Base-by-base conservation (phyloP, 2,329 filamentous ascomycete genomes). In the Diplodia seriata region DNA sequence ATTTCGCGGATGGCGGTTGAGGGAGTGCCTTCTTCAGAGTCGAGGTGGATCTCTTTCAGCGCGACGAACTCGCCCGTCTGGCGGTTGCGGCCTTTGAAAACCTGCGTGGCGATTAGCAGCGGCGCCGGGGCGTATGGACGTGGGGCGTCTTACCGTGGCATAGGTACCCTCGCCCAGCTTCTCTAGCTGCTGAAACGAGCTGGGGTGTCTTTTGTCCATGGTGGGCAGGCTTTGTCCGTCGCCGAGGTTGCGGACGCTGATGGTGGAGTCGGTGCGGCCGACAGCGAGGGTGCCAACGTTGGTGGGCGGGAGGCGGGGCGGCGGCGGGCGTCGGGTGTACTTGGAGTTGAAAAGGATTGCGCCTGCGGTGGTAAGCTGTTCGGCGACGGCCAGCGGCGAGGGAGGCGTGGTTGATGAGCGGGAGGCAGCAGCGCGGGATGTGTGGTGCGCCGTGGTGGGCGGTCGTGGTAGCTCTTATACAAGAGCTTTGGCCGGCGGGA, bases 101-200 rank as follows among this genome's bases (percentile, higher is more conserved):
- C 94, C 94, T 97, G 75, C 36, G 56, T 1, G 15, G 57, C 50
- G n/a, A 69, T 78, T 62, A 78, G 74, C 64, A 47, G 56, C 23
- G 18, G 36, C 12, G 11, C 12, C n/a, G 43, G 68, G 54, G 54
- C 49, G 68, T 43, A 53, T 68, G n/a, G 40, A 54, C 31, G 49
- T 55, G 33, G n/a, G 50, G 29, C 69, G 56, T 82, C 89, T 76
- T 85, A 97, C 95, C 40, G 95, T 99, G 40, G 95, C 95, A 87
- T 99, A 99, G 38, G 95, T 99, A 70, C 95, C 95, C 84, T 99
- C 95, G 76, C 95, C 95, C 72, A 99, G 87, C 91, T 87, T 99
- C 82, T 99, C 95, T 79, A 98, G 87, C 89, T 98, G 95, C 86
- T 98, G 94, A 85, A 99, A 99, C 70, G 94, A 98, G 83, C 91